Percentiles rank a stretch among this genome's conserved stretches.
These are phyloP conservation scores for Antrodiella citrinella DNA, from an alignment of 768 basidiomycete genomes.

Conservation along the genomic window DNA sequence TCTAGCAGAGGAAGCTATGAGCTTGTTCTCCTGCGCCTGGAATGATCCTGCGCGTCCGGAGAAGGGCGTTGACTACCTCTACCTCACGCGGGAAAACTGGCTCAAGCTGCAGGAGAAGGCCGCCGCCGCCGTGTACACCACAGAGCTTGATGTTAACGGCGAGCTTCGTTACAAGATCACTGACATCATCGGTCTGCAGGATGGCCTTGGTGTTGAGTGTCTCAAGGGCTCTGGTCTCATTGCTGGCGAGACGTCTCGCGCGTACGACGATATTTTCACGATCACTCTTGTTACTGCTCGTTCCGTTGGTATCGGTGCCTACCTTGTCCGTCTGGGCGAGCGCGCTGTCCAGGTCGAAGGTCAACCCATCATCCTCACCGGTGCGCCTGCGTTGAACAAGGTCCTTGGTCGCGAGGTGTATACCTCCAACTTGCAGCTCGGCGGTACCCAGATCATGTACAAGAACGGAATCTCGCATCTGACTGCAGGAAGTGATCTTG, in stretches of 20 bases:
- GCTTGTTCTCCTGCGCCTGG: constrained; percentile 90
- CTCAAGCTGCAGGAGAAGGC: constrained; percentile 87
- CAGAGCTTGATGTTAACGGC: constrained; percentile 78
- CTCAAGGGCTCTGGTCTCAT: constrained; percentile 95
- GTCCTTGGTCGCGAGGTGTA: constrained; percentile 98
- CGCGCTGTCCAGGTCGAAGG: constrained; percentile 98
- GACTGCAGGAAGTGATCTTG: constrained; percentile 89
- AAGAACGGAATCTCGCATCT: constrained; percentile 99
- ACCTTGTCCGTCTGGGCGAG: constrained; percentile 95
- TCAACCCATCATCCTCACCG: constrained; percentile 98
- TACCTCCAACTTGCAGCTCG: constrained; percentile 96
- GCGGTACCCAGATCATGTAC: constrained; percentile 99
- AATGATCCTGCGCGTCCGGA: constrained; percentile 73
- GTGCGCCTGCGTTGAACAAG: constrained; percentile 95
- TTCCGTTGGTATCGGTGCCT: constrained; percentile 98
- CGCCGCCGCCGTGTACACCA: constrained; percentile 65
- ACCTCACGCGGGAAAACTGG: constrained; percentile 88
- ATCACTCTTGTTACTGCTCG: constrained; percentile 98
- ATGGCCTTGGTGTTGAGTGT: constrained; percentile 95
- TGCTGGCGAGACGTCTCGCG: constrained; percentile 95
- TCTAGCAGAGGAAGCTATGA: constrained; percentile 84
- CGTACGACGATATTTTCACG: constrained; percentile 99
- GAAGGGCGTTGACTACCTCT: constrained; percentile 94
- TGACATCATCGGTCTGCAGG: constrained; percentile 93
- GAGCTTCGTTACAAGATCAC: constrained; percentile 92